Conservation (phyloP, 106 monocot species). For the Amphibolis antarctica region DNA sequence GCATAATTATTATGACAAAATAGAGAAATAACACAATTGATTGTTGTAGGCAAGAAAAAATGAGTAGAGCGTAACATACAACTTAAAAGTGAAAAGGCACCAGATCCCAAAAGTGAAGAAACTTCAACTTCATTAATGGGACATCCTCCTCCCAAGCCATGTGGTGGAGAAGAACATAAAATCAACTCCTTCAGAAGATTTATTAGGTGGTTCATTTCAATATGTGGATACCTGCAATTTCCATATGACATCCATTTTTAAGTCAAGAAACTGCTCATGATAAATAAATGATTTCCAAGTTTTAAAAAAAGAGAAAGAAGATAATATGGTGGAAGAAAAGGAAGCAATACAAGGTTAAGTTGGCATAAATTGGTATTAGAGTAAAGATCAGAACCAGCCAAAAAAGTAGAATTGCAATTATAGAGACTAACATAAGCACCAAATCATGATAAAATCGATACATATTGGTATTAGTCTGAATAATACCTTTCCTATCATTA, state of each 20-base stretch:
- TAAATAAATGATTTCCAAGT: background rate
- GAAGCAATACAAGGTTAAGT: no score
- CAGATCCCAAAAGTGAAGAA: constrained; percentile 79
- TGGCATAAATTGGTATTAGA: no score
- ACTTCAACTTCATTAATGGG: constrained; percentile 75
- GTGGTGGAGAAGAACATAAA: constrained; percentile 36
- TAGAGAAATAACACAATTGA: background rate
- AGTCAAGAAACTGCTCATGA: background rate
- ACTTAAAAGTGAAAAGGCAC: constrained; percentile 74
- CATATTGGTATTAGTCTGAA: no score
- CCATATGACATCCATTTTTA: background rate
- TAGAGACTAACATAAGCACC: no score
- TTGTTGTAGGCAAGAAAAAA: background rate
- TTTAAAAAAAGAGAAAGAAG: no score
- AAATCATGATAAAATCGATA: no score
- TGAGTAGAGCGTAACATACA: constrained; percentile 36
- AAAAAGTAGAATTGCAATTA: no score
- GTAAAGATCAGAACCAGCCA: no score
- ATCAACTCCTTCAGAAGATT: constrained; percentile 72
- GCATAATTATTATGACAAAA: no score
- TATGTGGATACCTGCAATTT: constrained; percentile 48
- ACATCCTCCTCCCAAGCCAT: constrained; percentile 28
- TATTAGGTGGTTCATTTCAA: constrained; percentile 52
- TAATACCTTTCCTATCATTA: no score
- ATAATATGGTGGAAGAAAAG: no score